Evolutionary conservation across 2,329 filamentous ascomycete genomes (phyloP).

Genomic region (Colletotrichum kahawae): DNA sequence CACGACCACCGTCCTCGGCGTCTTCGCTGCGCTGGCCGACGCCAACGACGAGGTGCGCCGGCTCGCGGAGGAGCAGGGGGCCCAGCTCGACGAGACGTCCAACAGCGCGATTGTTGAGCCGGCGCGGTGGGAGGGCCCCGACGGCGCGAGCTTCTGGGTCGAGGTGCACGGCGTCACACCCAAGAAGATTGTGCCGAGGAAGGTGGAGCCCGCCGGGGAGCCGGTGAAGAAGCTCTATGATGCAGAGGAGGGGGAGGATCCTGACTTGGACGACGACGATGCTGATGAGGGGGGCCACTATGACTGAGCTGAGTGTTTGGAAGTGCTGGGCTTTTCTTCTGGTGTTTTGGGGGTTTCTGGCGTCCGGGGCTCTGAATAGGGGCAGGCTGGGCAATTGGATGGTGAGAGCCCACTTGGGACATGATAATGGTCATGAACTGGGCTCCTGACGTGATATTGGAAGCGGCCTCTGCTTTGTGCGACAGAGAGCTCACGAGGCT

Average conservation of each 20-base stretch:
- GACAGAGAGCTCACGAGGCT: not conserved
- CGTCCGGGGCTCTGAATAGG: not conserved
- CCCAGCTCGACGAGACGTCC: not conserved
- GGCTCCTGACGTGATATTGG: not conserved
- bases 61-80: slow-evolving; percentile 31
- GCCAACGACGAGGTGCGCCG: slow-evolving; percentile 38
- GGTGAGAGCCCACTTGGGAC: not conserved
- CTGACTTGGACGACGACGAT: slow-evolving; percentile 32
- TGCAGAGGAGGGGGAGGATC: slow-evolving; percentile 37
- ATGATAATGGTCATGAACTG: not conserved
- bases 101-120: slow-evolving; percentile 29
- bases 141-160: slow-evolving; percentile 41
- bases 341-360: not conserved
- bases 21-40: slow-evolving; percentile 37
- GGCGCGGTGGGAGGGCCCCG: slow-evolving; percentile 38
- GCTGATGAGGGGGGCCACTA: slow-evolving; percentile 20
- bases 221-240: slow-evolving; percentile 34
- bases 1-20: slow-evolving; percentile 31
- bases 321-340: not conserved
- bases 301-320: not conserved
- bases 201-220: slow-evolving; percentile 1
- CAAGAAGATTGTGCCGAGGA: slow-evolving; percentile 15
- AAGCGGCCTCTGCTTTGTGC: not conserved
- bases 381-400: not conserved
- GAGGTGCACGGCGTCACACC: slow-evolving; percentile 37